A percentile compares a stretch with the other conserved stretches of the same genome.
These are phyloP conservation scores for Pelargonium nanum DNA, from an alignment of 345 rosid genomes.

Conservation along the genomic window DNA sequence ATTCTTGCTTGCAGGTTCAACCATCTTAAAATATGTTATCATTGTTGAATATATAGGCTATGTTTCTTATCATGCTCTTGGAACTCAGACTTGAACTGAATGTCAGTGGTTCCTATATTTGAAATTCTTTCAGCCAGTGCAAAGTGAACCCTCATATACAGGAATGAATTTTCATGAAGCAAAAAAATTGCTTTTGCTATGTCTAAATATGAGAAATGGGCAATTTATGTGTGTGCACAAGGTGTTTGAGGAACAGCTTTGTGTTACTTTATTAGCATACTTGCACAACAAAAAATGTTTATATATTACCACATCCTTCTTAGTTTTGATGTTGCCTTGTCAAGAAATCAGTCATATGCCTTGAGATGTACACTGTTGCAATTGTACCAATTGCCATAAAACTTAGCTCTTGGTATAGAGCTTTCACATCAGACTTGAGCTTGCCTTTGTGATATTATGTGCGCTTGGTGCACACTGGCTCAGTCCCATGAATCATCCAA, in stretches of 20 bases:
- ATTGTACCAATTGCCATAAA: background rate
- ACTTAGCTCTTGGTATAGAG: background rate
- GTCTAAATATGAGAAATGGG: background rate
- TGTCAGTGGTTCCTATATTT: background rate
- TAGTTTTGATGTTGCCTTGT: background rate
- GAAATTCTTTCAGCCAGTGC: background rate
- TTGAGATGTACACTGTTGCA: background rate
- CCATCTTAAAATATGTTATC: conserved; percentile 8
- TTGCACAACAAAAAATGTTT: background rate
- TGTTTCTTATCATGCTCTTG: no score
- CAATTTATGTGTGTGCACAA: background rate
- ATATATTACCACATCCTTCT: background rate
- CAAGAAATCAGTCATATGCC: background rate
- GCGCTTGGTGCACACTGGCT: background rate
- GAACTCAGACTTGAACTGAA: background rate
- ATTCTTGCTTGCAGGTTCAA: conserved; percentile 83
- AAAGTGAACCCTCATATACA: background rate
- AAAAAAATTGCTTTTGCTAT: no score
- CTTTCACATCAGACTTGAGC: background rate
- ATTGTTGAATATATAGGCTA: background rate
- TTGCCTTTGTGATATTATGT: background rate
- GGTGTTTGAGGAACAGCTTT: background rate
- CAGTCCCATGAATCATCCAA: background rate
- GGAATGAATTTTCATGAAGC: background rate
- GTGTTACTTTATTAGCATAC: background rate